Conservation (phyloP, 768 basidiomycete species). For the Podaxis sp. region DNA sequence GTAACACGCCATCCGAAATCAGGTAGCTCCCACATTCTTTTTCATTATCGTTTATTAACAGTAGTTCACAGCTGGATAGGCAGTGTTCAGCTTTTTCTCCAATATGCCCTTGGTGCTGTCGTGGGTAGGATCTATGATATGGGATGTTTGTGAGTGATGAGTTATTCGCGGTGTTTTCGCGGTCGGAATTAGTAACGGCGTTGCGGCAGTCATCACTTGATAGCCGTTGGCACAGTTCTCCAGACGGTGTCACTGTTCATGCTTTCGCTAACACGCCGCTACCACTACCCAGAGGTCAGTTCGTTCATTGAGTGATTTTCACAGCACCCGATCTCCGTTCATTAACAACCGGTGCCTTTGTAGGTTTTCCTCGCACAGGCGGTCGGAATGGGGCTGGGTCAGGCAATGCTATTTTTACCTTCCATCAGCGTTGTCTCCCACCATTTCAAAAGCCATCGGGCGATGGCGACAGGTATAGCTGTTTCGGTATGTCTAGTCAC, state of each 20-base stretch:
- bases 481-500: slow-evolving; percentile 34
- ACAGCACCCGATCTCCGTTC: slow-evolving; percentile 9
- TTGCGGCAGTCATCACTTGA: slow-evolving; percentile 29
- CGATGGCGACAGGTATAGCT: slow-evolving; percentile 34
- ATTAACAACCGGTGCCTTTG: slow-evolving; percentile 12
- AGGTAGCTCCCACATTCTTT: slow-evolving; percentile 22
- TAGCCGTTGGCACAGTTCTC: slow-evolving; percentile 27
- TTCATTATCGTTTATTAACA: slow-evolving; percentile 4
- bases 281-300: slow-evolving; percentile 41
- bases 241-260: slow-evolving; percentile 39
- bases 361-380: slow-evolving; percentile 52
- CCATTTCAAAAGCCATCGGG: slow-evolving; percentile 35
- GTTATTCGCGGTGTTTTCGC: slow-evolving; percentile 4
- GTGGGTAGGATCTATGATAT: slow-evolving; percentile 41
- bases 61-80: slow-evolving; percentile 40
- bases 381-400: slow-evolving; percentile 49
- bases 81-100: slow-evolving; percentile 42
- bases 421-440: slow-evolving; percentile 43
- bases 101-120: slow-evolving; percentile 35
- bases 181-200: slow-evolving; percentile 11
- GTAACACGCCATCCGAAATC: slow-evolving; percentile 39
- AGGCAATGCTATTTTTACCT: slow-evolving; percentile 46
- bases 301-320: background rate
- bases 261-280: slow-evolving; percentile 35
- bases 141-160: slow-evolving; percentile 39